Evolutionary conservation across 2,329 filamentous ascomycete species (phyloP), one percentile per base, ranked within the genome.

Genomic region (Cladosporium sphaerospermum): DNA sequence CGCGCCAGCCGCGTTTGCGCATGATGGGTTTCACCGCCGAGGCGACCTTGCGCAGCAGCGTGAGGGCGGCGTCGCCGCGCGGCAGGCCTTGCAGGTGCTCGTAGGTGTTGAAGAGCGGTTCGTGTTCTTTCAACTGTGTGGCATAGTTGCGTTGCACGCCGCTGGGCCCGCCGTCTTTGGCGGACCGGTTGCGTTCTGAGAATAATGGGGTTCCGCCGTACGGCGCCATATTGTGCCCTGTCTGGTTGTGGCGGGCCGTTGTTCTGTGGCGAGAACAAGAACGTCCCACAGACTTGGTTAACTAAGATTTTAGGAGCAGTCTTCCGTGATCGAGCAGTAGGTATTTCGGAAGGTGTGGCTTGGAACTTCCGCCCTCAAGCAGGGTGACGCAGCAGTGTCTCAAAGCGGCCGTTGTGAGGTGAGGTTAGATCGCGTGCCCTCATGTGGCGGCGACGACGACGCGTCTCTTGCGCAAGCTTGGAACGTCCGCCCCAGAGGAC

Each of bases 11-110:
- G 41, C 88, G 82, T 45, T 89, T 89, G 59, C 89, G 80, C 91
- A 97, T 97, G 57, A 97, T 88, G 14, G 92, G 92, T 69, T 96
- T 96, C 57, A 96, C 91, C 54, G 95, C 72, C 23, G 90, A 95
- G 2, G 89, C 89, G 39, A 95, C 79, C 69, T 87, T 91, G 63
- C 84, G 86, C 19, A 97, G 78, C 54, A 81, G 82, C 34, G 81
- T 64, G 9, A 78, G 65, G n/a, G 74, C 75, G 42, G 75, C 70
- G 45, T 71, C 69, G 46, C 70, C 69, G 34, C 69, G 69, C 7
- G 71, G 71, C 4, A 76, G 64, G 45, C 73, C 69, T 49, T 70
- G 69, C 3, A 78, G 66, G 62, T 78, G 75, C 65, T 76, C 73
- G 56, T 78, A 78, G 32, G 69, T 71, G 64, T 71, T 69, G 61